These are phyloP conservation scores for Citrus trifoliata DNA, from an alignment of 345 rosid genomes.

Conservation along the genomic window DNA sequence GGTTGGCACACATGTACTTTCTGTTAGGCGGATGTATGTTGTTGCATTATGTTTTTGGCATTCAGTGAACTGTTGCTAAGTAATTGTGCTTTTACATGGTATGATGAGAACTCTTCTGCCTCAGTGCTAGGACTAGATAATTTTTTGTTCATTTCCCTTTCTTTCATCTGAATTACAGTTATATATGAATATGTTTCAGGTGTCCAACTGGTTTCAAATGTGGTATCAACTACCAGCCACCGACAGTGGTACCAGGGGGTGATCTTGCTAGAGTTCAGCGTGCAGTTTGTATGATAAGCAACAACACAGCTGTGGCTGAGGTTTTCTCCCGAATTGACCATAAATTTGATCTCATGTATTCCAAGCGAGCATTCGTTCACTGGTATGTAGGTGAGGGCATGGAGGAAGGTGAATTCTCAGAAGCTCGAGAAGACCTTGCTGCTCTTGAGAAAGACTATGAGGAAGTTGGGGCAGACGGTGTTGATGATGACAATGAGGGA, in stretches of 20 bases:
- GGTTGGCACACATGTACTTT: not conserved
- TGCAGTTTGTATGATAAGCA: slow-evolving; percentile 89
- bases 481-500: slow-evolving; percentile 47
- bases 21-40: not conserved
- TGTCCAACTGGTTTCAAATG: slow-evolving; percentile 90
- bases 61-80: not conserved
- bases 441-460: slow-evolving; percentile 85
- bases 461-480: slow-evolving; percentile 81
- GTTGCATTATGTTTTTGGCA: not conserved
- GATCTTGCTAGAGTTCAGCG: slow-evolving; percentile 81
- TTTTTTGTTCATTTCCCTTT: not conserved
- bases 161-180: not conserved
- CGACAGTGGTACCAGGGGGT: slow-evolving; percentile 74
- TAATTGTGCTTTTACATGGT: not conserved
- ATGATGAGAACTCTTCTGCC: not conserved
- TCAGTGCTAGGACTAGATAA: not conserved
- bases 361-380: slow-evolving; percentile 82
- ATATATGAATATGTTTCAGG: slow-evolving; percentile 33
- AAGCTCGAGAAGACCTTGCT: slow-evolving; percentile 88
- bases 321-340: slow-evolving; percentile 71
- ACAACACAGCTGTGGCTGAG: slow-evolving; percentile 82
- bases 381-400: slow-evolving; percentile 95
- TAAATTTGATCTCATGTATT: slow-evolving; percentile 84
- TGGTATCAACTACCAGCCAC: slow-evolving; percentile 82
- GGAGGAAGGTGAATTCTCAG: slow-evolving; percentile 93